phyloP scores from a whole-genome alignment of 2,329 filamentous ascomycete genomes.

The Taxawa tesnikishii region DNA sequence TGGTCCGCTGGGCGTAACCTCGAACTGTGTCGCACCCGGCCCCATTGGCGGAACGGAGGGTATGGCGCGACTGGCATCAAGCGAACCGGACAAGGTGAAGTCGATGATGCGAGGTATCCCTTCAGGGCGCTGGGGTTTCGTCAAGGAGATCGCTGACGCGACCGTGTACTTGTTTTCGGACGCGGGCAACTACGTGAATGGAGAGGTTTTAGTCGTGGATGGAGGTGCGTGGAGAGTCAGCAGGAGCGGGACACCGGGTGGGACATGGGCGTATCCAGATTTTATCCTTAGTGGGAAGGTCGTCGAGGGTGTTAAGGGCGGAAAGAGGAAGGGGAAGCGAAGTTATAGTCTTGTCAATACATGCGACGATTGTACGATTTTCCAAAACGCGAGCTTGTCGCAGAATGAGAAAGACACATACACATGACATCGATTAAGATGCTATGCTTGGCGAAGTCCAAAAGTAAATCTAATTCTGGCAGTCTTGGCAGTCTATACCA shows the following conservation, averaged over 20 bases:
- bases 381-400: too few species aligned
- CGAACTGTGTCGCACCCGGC: conserved; percentile 81
- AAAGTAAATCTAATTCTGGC: too few species aligned
- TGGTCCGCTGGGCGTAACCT: conserved; percentile 73
- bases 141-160: conserved; percentile 84
- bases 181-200: conserved; percentile 75
- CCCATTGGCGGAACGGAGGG: conserved; percentile 73
- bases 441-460: too few species aligned
- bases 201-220: conserved; percentile 61
- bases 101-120: conserved; percentile 42
- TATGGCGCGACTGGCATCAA: conserved; percentile 30
- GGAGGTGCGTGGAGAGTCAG: conserved; percentile 38
- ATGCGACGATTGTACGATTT: too few species aligned
- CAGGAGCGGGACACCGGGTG: conserved; percentile 21
- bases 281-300: conserved; percentile 42
- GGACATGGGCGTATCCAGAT: conserved; percentile 42
- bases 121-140: conserved; percentile 60
- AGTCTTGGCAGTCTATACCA: too few species aligned
- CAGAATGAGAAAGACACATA: too few species aligned
- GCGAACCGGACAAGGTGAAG: conserved; percentile 18
- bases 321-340: conserved; percentile 46
- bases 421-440: too few species aligned
- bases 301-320: conserved; percentile 46
- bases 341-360: too few species aligned
- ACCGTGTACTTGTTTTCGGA: conserved; percentile 84